A percentile compares a stretch with the other conserved stretches of the same genome.
Conservation (phyloP, 495 filamentous ascomycete genomes). For the Hypoxylon trugodes region DNA sequence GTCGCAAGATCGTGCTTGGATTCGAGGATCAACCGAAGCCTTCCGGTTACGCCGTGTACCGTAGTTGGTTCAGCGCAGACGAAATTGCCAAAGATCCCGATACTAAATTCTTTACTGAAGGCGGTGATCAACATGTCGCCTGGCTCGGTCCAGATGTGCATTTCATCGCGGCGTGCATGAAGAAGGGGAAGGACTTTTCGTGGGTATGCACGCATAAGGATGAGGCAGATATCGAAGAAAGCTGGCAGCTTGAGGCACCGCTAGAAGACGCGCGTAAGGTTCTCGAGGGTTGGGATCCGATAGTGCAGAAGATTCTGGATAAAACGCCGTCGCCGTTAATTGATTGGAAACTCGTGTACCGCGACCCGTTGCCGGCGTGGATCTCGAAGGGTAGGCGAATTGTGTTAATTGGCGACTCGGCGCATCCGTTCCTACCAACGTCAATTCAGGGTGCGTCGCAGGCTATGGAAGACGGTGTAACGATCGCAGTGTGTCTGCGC, state of each 20-base stretch:
- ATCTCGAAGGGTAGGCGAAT: slow-evolving; percentile 66
- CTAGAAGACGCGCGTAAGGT: slow-evolving; percentile 66
- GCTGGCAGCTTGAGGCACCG: slow-evolving; percentile 69
- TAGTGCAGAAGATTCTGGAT: slow-evolving; percentile 65
- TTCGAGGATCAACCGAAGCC: slow-evolving; percentile 68
- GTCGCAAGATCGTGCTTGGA: slow-evolving; percentile 67
- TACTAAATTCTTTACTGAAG: slow-evolving; percentile 64
- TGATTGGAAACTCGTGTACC: slow-evolving; percentile 77
- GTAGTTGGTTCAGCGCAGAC: slow-evolving; percentile 66
- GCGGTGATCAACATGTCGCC: slow-evolving; percentile 70
- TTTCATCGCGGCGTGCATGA: slow-evolving; percentile 68
- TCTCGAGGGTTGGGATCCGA: slow-evolving; percentile 71
- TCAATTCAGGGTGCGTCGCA: slow-evolving; percentile 76
- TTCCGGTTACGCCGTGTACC: slow-evolving; percentile 68
- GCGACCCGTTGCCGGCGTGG: slow-evolving; percentile 73
- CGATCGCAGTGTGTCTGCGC: slow-evolving; percentile 67
- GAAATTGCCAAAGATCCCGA: slow-evolving; percentile 69
- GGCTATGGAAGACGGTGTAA: slow-evolving; percentile 76
- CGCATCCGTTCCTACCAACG: slow-evolving; percentile 78
- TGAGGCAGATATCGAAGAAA: slow-evolving; percentile 65
- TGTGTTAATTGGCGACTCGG: slow-evolving; percentile 73
- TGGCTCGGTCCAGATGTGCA: slow-evolving; percentile 71
- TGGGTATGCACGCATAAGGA: slow-evolving; percentile 75
- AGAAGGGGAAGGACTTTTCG: slow-evolving; percentile 70
- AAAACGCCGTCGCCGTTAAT: slow-evolving; percentile 67